Conservation (phyloP, 1,284 basidiomycete genomes). For the Ganoderma boninense region DNA sequence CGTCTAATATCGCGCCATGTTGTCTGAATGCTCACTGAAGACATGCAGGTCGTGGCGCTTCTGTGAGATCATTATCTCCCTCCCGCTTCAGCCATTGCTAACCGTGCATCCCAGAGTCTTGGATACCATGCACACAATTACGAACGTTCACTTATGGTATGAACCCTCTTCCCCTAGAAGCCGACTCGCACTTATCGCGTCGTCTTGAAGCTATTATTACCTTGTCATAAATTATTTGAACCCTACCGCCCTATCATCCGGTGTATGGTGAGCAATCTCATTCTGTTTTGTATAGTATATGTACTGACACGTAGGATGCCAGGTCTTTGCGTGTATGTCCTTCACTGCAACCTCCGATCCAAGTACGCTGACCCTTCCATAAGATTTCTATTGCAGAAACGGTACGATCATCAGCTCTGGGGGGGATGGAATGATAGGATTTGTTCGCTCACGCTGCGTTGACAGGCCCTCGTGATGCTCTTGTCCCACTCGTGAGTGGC, state of each 20-base stretch:
- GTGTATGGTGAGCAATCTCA: not conserved
- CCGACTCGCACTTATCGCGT: not conserved
- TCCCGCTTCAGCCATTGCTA: not conserved
- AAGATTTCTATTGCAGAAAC: constrained; percentile 9
- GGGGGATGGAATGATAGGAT: not conserved
- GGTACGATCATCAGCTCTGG: not conserved
- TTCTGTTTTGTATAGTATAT: not conserved
- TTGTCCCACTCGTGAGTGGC: constrained; percentile 3
- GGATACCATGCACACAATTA: constrained; percentile 8
- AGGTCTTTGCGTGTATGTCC: constrained; percentile 4
- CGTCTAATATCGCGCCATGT: not conserved
- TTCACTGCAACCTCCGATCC: not conserved
- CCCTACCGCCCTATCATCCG: not conserved
- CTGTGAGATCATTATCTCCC: not conserved
- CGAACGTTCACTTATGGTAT: constrained; percentile 7
- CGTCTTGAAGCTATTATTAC: constrained; percentile 5
- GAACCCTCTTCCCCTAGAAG: not conserved
- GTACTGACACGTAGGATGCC: not conserved
- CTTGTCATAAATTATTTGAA: constrained; percentile 9
- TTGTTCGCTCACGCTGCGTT: not conserved
- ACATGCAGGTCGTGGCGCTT: not conserved
- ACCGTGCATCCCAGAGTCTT: not conserved
- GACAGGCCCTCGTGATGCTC: constrained; percentile 4
- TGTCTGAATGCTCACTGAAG: not conserved
- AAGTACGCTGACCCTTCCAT: not conserved